A percentile compares a stretch with the other conserved stretches of the same genome.
Conservation (phyloP, 2,329 filamentous ascomycete species). For the Cladobotryum mycophilum region DNA sequence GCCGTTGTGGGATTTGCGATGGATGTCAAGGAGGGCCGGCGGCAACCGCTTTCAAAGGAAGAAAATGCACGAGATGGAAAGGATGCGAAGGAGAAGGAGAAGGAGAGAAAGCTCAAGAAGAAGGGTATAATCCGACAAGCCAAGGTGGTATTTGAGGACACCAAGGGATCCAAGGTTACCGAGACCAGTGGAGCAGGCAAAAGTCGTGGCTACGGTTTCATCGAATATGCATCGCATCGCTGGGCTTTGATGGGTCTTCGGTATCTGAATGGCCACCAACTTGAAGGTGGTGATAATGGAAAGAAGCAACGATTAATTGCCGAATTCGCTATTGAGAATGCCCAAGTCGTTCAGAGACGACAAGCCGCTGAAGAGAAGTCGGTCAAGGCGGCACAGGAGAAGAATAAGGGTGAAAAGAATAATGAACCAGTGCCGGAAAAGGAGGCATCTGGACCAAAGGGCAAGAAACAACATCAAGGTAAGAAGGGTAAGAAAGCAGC, state of each 20-base stretch:
- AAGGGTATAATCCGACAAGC: slow-evolving; percentile 86
- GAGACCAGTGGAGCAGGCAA: slow-evolving; percentile 73
- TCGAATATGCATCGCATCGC: slow-evolving; percentile 91
- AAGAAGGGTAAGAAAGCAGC: slow-evolving; percentile 9
- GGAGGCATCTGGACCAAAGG: slow-evolving; percentile 22
- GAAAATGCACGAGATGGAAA: slow-evolving; percentile 75
- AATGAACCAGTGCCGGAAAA: slow-evolving; percentile 17
- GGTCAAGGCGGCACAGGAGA: slow-evolving; percentile 21
- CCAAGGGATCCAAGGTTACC: slow-evolving; percentile 74
- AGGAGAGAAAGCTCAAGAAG: slow-evolving; percentile 69
- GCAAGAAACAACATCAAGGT: slow-evolving; percentile 18
- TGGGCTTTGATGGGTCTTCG: slow-evolving; percentile 91
- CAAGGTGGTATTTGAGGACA: slow-evolving; percentile 89
- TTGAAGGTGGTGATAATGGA: slow-evolving; percentile 56
- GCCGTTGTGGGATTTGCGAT: slow-evolving; percentile 92
- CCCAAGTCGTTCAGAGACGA: slow-evolving; percentile 82
- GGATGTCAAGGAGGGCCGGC: slow-evolving; percentile 73
- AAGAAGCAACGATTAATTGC: slow-evolving; percentile 87
- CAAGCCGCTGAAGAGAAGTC: slow-evolving; percentile 31
- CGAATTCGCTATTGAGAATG: slow-evolving; percentile 97
- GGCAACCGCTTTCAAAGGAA: slow-evolving; percentile 79
- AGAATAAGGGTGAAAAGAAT: slow-evolving; percentile 13
- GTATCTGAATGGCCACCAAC: slow-evolving; percentile 77
- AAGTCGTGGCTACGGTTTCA: slow-evolving; percentile 91
- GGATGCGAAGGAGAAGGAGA: slow-evolving; percentile 75